Evolutionary conservation across 1,139 yeast species (phyloP), one percentile per base, ranked within the genome.

Genomic region (Pneumocystis sp.): DNA sequence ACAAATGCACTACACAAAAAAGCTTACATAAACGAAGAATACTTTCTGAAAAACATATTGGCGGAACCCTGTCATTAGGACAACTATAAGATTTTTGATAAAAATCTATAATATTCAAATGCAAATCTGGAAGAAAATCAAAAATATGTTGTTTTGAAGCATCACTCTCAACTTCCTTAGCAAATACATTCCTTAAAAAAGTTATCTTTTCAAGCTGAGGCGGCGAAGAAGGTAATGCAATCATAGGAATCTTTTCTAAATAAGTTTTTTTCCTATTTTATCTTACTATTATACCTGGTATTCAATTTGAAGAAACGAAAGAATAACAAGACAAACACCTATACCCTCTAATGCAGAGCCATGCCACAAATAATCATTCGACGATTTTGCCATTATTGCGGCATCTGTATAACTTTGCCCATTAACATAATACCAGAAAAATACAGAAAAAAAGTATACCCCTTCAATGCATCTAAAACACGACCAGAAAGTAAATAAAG

Each of bases 321-420:
- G 77, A 64, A 90, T 74, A 8, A 87, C 75, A 59, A 87, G 74
- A 69, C 89, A 82, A 0, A 88, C 83, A 0, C 87, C 87, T 12
- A 90, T 77, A 0, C 95, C 90, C 71, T 90, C 97, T 29, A 91
- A 73, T 0, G 96, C 85, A 61, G 93, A 86, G 0, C 86, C 97
- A 37, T 89, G 79, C 98, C 98, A 93, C 29, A 93, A 77, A 71
- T 82, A 82, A 74, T 93, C 98, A 64, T 85, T 85, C 1, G 85
- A 79, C 44, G 83, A 79, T 67, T 83, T 83, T 65, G 90, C 76
- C 50, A 81, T 77, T 1, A 78, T 72, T 1, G 87, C 80, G 0
- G 97, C 85, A 59, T 90, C 96, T 15, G 85, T 81, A 25, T 50
- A 50, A 17, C 57, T 50, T 44, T 25, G 12, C 17, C 21, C 31